Base-by-base conservation (phyloP, 2,329 filamentous ascomycete species). In the Phymatotrichopsis omnivora region DNA sequence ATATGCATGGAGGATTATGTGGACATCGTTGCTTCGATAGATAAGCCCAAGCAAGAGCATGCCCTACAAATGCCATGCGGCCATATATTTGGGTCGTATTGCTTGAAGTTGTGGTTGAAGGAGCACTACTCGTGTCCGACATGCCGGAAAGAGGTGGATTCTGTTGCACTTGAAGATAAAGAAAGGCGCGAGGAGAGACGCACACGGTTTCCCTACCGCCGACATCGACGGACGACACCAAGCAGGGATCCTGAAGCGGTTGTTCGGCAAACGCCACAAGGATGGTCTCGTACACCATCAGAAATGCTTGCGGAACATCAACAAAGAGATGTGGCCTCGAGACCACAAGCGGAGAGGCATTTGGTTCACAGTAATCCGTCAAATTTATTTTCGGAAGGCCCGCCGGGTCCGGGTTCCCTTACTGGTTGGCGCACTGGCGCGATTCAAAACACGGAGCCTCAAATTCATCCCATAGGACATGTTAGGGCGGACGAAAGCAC, bases 181-280 rank as follows among this genome's bases (percentile, higher is more conserved):
- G 51, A 49, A 40, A 43, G 48, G 17, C 12, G 24, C 8, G 41
- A 36, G 36, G 20, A 28, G 46, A 38, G 28, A 35, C 41, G 31
- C 56, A 58, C 22, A 47, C 50, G 25, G 52, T 52, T 32, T 58
- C 55, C 39, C 31, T 58, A 7, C 14, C 48, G 23, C 44, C 40
- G 23, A 41, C 45, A 10, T 43, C 31, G 22, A 45, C 43, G 11
- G 8, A 25, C 5, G 17, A 22, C 10, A 11, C 16, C n/a, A 17
- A 35, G 16, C 32, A 11, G 16, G n/a, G n/a, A 5, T 7, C 7
- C 4, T 35, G 16, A 19, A 12, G 12, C 14, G 32, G 23, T 12
- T 17, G 32, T 5, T 11, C 5, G 32, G 17, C n/a, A 20, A 22
- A 22, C 23, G 32, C 16, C 16, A 35, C 17, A 35, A 16, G 8